Evolutionary conservation across 1,139 yeast genomes (phyloP).

Genomic region (Insectozyma bohioensis): DNA sequence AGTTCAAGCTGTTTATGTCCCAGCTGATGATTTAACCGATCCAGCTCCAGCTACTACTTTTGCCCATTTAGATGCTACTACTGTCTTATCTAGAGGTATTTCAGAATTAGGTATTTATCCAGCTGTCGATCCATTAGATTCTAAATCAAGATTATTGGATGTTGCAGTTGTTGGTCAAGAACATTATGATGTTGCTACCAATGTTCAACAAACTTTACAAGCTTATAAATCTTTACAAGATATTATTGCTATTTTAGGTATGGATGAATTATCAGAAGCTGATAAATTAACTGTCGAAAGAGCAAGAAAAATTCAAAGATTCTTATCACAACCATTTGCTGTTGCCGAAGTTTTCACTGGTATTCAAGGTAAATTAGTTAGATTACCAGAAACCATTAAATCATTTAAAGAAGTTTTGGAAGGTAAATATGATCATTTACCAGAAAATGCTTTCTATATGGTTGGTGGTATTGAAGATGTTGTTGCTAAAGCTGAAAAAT

Average conservation of each 20-base stretch:
- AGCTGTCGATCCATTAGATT: constrained; percentile 99
- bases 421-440: constrained; percentile 98
- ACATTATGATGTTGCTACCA: constrained; percentile 93
- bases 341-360: constrained; percentile 99
- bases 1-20: constrained; percentile 99
- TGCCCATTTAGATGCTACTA: constrained; percentile 99
- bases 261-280: constrained; percentile 98
- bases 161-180: constrained; percentile 97
- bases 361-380: constrained; percentile 96
- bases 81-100: constrained; percentile 99
- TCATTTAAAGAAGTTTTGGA: constrained; percentile 97
- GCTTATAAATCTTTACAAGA: constrained; percentile 99
- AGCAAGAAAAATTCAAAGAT: constrained; percentile 99
- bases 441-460: constrained; percentile 99
- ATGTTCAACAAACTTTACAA: constrained; percentile 97
- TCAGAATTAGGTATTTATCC: constrained; percentile 99
- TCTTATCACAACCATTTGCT: constrained; percentile 99
- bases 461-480: constrained; percentile 99
- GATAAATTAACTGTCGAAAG: constrained; percentile 99
- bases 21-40: constrained; percentile 99
- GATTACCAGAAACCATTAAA: constrained; percentile 90
- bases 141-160: constrained; percentile 98
- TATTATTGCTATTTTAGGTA: constrained; percentile 99
- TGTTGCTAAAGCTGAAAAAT: constrained; percentile 96
- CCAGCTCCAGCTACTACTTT: constrained; percentile 99